Percentiles rank a stretch among this genome's conserved stretches.
Conservation (phyloP, 768 basidiomycete species). For the Hericium rajendrae region DNA sequence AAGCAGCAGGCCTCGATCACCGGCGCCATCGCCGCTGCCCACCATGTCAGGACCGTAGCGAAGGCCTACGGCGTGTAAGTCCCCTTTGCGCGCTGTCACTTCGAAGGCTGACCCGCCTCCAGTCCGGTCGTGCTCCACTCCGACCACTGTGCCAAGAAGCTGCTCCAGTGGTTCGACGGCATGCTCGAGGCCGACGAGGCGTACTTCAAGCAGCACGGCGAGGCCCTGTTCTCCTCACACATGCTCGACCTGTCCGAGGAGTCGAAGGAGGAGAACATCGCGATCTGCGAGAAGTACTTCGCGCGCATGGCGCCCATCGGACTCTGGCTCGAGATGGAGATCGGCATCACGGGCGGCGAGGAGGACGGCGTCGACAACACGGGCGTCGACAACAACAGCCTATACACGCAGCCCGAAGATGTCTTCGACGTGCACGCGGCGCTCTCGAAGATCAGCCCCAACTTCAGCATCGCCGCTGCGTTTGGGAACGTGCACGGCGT, state of each 20-base stretch:
- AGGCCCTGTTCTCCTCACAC: conserved; percentile 91
- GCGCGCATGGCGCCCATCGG: conserved; percentile 87
- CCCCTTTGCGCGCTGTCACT: neutral
- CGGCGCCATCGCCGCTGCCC: conserved; percentile 89
- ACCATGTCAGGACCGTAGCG: conserved; percentile 82
- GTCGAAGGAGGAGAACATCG: conserved; percentile 89
- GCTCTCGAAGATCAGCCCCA: conserved; percentile 75
- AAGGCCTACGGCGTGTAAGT: conserved; percentile 89
- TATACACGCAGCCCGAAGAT: conserved; percentile 98
- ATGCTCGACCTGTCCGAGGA: conserved; percentile 98
- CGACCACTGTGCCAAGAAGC: conserved; percentile 97
- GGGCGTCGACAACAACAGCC: conserved; percentile 80
- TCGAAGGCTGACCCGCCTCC: neutral
- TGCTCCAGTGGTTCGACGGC: conserved; percentile 98
- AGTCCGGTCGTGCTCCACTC: conserved; percentile 96
- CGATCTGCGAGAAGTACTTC: conserved; percentile 89
- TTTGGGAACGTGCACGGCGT: conserved; percentile 99
- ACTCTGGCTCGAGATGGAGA: conserved; percentile 99
- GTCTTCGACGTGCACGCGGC: conserved; percentile 86
- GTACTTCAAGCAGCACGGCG: conserved; percentile 83
- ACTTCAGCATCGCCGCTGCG: conserved; percentile 96
- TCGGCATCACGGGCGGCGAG: conserved; percentile 99
- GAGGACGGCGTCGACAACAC: conserved; percentile 99
- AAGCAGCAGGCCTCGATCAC: conserved; percentile 90
- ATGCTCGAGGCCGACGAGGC: conserved; percentile 96